Percentiles rank a stretch among this genome's conserved stretches.
These are phyloP conservation scores for Goffeauzyma gilvescens DNA, from an alignment of 768 basidiomycete species.

Conservation along the genomic window DNA sequence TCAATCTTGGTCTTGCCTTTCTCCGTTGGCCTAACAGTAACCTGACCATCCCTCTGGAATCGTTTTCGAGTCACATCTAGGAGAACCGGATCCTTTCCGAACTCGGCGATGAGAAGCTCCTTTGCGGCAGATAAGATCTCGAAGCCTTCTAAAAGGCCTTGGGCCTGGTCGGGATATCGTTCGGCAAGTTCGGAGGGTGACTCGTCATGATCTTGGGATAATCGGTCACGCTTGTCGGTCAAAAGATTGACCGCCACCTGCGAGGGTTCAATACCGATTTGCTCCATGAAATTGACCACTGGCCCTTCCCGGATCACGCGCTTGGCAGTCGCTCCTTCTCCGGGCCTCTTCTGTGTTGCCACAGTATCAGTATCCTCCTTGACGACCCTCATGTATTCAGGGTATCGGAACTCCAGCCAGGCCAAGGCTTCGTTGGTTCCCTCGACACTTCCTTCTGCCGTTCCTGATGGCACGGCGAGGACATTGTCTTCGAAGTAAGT, in stretches of 20 bases:
- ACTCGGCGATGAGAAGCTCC: slow-evolving; percentile 69
- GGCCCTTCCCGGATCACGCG: slow-evolving; percentile 8
- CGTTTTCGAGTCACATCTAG: slow-evolving; percentile 54
- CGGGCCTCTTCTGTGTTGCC: slow-evolving; percentile 37
- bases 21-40: slow-evolving; percentile 73
- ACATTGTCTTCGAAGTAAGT: slow-evolving; percentile 59
- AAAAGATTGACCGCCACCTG: slow-evolving; percentile 69
- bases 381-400: slow-evolving; percentile 30
- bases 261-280: slow-evolving; percentile 63
- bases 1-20: slow-evolving; percentile 44
- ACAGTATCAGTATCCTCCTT: slow-evolving; percentile 42
- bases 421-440: slow-evolving; percentile 76
- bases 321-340: slow-evolving; percentile 6
- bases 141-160: too few species aligned
- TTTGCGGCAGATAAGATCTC: slow-evolving; percentile 23
- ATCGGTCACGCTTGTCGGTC: slow-evolving; percentile 38
- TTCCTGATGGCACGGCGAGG: slow-evolving; percentile 42
- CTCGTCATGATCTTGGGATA: slow-evolving; percentile 53
- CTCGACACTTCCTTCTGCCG: slow-evolving; percentile 47
- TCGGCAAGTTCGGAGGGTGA: slow-evolving; percentile 67
- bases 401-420: slow-evolving; percentile 74
- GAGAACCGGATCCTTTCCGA: slow-evolving; percentile 80
- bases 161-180: slow-evolving; percentile 46
- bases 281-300: slow-evolving; percentile 36
- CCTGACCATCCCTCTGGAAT: slow-evolving; percentile 53